Evolutionary conservation across 1,139 yeast species (phyloP).

Genomic region (Yamadazyma sp.): DNA sequence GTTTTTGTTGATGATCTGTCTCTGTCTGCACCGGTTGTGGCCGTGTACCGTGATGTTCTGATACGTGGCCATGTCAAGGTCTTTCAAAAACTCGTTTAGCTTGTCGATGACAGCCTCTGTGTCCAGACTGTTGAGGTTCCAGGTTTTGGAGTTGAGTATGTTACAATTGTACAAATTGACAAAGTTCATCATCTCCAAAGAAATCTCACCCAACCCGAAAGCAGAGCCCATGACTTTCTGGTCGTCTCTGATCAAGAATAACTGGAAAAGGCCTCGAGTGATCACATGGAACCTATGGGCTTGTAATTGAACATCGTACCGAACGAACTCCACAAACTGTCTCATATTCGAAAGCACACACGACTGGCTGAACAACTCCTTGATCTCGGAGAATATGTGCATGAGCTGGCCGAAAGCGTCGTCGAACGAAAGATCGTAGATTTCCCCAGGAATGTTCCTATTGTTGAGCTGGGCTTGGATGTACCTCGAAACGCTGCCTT

Average conservation of each 20-base stretch:
- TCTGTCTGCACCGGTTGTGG: slow-evolving; percentile 79
- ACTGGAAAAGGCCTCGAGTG: slow-evolving; percentile 61
- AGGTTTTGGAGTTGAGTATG: slow-evolving; percentile 22
- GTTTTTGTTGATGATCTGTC: slow-evolving; percentile 65
- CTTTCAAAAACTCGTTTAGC: slow-evolving; percentile 23
- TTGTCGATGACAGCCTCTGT: slow-evolving; percentile 12
- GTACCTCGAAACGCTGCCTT: slow-evolving; percentile 42
- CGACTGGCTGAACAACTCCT: slow-evolving; percentile 23
- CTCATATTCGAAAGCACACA: slow-evolving; percentile 22
- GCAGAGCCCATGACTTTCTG: slow-evolving; percentile 45
- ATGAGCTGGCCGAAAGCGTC: slow-evolving; percentile 32
- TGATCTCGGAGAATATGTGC: slow-evolving; percentile 35
- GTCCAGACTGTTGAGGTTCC: slow-evolving; percentile 22
- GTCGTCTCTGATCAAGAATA: slow-evolving; percentile 62
- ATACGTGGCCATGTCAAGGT: slow-evolving; percentile 48
- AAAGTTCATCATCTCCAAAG: slow-evolving; percentile 24
- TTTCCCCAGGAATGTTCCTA: slow-evolving; percentile 54
- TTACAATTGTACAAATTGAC: slow-evolving; percentile 26
- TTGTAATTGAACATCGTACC: slow-evolving; percentile 29
- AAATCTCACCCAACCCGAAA: slow-evolving; percentile 15
- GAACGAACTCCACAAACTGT: slow-evolving; percentile 38
- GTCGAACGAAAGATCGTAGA: slow-evolving; percentile 25
- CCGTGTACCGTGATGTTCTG: slow-evolving; percentile 60
- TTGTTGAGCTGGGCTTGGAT: slow-evolving; percentile 58
- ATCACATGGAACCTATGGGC: slow-evolving; percentile 45